Conservation (phyloP, 2,329 filamentous ascomycete species). For the Ophiostoma sp. region DNA sequence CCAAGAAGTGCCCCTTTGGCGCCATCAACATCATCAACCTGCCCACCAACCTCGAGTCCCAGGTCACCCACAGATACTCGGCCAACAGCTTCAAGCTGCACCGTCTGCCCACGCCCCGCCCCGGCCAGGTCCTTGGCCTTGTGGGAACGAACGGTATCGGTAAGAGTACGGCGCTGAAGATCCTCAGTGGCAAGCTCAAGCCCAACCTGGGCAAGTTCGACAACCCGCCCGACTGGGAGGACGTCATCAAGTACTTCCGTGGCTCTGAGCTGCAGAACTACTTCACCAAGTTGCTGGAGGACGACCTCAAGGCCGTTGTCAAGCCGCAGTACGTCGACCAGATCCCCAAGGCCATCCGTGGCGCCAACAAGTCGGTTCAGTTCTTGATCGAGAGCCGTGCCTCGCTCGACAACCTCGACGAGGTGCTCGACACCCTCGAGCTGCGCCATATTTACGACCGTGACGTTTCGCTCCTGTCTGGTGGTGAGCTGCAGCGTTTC, state of each 20-base stretch:
- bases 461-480: conserved; percentile 86
- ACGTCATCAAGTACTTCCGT: conserved; percentile 97
- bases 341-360: conserved; percentile 88
- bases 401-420: conserved; percentile 75
- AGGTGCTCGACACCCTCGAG: conserved; percentile 76
- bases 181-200: conserved; percentile 97
- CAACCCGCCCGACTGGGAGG: conserved; percentile 98
- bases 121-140: conserved; percentile 91
- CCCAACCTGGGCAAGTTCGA: conserved; percentile 94
- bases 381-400: conserved; percentile 73
- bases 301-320: conserved; percentile 94
- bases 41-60: conserved; percentile 96
- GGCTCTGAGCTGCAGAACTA: conserved; percentile 98
- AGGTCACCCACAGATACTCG: conserved; percentile 97
- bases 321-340: conserved; percentile 99
- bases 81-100: conserved; percentile 99
- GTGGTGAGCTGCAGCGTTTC: conserved; percentile 97
- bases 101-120: conserved; percentile 90
- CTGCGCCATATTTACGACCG: conserved; percentile 74
- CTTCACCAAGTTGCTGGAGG: conserved; percentile 96
- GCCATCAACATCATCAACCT: conserved; percentile 99
- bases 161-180: conserved; percentile 99
- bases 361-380: conserved; percentile 75
- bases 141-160: conserved; percentile 99
- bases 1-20: conserved; percentile 98